Conservation (phyloP, 495 filamentous ascomycete species). For the Podospora tetraspora region DNA sequence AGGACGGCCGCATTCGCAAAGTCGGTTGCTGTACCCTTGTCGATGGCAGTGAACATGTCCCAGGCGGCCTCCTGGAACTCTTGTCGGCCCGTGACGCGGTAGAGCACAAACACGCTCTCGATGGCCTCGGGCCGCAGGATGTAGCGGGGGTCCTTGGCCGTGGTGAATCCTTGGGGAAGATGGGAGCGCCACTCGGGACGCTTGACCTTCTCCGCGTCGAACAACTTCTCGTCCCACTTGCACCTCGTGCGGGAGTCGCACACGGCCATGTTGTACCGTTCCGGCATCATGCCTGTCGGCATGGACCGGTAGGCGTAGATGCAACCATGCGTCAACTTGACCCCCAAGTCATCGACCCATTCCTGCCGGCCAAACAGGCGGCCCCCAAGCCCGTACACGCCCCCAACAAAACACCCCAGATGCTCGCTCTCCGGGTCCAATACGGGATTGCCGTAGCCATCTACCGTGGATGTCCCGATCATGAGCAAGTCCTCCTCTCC, state of each 20-base stretch:
- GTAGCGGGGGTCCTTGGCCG: constrained; percentile 39
- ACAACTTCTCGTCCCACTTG: constrained; percentile 64
- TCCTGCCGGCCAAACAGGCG: constrained; percentile 60
- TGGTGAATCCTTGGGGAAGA: constrained; percentile 35
- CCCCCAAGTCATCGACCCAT: constrained; percentile 64
- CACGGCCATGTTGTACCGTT: constrained; percentile 56
- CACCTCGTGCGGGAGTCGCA: constrained; percentile 62
- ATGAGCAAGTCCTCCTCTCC: constrained; percentile 66
- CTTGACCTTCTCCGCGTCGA: constrained; percentile 28
- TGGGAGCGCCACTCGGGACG: constrained; percentile 27
- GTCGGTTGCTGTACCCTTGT: constrained; percentile 53
- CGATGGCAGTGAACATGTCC: constrained; percentile 66
- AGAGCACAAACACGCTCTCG: constrained; percentile 66
- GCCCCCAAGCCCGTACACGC: constrained; percentile 77
- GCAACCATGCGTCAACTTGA: constrained; percentile 77
- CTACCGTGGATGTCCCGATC: constrained; percentile 41
- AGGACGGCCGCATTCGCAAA: constrained; percentile 57
- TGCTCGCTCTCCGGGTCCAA: constrained; percentile 40
- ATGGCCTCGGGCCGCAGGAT: constrained; percentile 57
- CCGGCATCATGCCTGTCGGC: constrained; percentile 81
- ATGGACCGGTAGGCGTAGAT: constrained; percentile 78
- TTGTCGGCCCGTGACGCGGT: constrained; percentile 62
- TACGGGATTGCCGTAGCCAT: constrained; percentile 22
- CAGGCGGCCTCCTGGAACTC: constrained; percentile 61
- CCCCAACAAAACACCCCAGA: constrained; percentile 71